These are phyloP conservation scores for Capsicum baccatum DNA, from an alignment of 257 asterid species.

Conservation along the genomic window DNA sequence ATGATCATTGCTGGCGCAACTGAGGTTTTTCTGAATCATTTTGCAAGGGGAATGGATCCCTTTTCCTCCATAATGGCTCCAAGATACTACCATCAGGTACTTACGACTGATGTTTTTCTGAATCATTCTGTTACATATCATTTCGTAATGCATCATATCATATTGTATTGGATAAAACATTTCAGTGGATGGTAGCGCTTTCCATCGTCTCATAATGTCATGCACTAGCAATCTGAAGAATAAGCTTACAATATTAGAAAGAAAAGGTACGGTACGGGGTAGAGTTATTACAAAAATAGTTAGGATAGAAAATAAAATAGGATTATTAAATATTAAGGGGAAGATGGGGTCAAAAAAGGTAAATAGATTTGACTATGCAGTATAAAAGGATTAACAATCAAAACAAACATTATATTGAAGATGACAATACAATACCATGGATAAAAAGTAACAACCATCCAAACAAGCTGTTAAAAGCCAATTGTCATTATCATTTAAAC, in stretches of 20 bases:
- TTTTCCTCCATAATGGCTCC: conserved; percentile 66
- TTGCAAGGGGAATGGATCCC: conserved; percentile 64
- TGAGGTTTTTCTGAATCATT: conserved; percentile 62
- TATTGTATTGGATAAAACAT: not conserved
- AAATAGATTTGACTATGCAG: not conserved
- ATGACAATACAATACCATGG: not conserved
- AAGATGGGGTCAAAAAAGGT: not conserved
- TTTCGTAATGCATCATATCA: not conserved
- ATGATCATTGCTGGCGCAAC: conserved; percentile 54
- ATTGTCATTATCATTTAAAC: not conserved
- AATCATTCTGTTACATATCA: not conserved
- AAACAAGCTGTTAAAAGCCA: not conserved
- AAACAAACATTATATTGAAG: not conserved
- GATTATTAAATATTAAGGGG: not conserved
- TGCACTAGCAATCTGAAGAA: not conserved
- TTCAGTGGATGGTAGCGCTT: not conserved
- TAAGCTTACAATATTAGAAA: not conserved
- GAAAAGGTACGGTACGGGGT: not conserved
- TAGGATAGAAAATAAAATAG: not conserved
- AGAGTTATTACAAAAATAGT: not conserved
- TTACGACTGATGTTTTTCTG: not conserved
- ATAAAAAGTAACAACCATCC: conserved; percentile 12
- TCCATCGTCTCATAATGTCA: not conserved
- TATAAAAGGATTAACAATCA: not conserved
- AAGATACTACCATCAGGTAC: conserved; percentile 68